phyloP scores from a whole-genome alignment of 306 rosid species.

The Abrus pulchellus region DNA sequence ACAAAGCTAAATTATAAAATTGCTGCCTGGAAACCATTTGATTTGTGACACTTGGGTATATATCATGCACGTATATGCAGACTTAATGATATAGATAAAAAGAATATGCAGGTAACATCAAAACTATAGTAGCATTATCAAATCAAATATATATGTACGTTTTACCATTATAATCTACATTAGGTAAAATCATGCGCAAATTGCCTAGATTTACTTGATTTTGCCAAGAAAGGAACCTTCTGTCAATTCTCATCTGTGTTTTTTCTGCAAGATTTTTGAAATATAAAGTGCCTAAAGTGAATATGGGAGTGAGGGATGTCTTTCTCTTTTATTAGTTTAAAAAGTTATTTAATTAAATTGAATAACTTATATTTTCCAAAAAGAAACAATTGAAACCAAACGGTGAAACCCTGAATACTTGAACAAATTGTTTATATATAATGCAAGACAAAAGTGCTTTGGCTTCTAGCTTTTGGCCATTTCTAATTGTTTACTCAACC shows the following conservation, averaged over 20 bases:
- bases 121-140: conserved; percentile 1
- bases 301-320: conserved; percentile 18
- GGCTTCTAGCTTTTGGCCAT: conserved; percentile 42
- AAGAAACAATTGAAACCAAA: too few relatives aligned
- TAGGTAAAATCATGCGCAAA: conserved; percentile 19
- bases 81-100: neutral
- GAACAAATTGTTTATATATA: conserved; percentile 11
- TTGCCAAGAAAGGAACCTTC: neutral
- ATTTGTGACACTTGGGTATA: conserved; percentile 38
- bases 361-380: too few relatives aligned
- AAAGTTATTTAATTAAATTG: too few relatives aligned
- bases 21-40: conserved; percentile 25
- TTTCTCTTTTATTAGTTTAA: neutral
- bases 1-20: neutral
- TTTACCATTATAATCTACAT: neutral
- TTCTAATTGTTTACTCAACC: conserved; percentile 38
- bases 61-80: neutral
- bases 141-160: neutral
- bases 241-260: neutral
- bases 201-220: neutral
- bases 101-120: conserved; percentile 33
- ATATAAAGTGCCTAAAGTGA: conserved; percentile 13
- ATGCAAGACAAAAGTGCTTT: conserved; percentile 33
- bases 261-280: neutral
- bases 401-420: too few relatives aligned